Evolutionary conservation across 192 early-diverging fungal genomes (phyloP).

Genomic region (Umbelopsis sp.): DNA sequence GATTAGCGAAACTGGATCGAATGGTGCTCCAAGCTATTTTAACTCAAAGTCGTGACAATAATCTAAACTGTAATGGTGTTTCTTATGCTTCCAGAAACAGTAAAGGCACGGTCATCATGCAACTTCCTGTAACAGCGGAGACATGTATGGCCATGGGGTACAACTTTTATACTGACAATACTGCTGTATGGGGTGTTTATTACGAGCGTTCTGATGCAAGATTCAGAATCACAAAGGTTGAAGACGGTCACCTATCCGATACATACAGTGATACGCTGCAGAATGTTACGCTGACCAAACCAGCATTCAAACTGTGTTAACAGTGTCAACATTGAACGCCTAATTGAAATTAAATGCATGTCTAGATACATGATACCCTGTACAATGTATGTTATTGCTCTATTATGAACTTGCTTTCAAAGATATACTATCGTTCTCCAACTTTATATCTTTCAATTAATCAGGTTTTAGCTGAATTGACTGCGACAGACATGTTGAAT

Average conservation of each 20-base stretch:
- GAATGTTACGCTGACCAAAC: not conserved
- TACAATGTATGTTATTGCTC: too few species aligned
- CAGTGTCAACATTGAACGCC: too few species aligned
- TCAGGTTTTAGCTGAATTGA: too few species aligned
- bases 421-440: too few species aligned
- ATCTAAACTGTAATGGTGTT: not conserved
- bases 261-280: not conserved
- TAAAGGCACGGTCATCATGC: not conserved
- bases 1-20: not conserved
- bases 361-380: too few species aligned
- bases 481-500: too few species aligned
- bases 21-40: not conserved
- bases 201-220: constrained; percentile 1
- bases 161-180: not conserved
- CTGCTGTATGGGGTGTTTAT: not conserved
- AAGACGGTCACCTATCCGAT: not conserved
- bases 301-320: not conserved
- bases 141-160: constrained; percentile 9
- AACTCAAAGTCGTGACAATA: constrained; percentile 8
- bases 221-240: not conserved
- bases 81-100: constrained; percentile 11
- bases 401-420: too few species aligned
- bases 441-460: too few species aligned
- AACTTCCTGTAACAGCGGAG: not conserved
- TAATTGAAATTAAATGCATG: too few species aligned